Evolutionary conservation across 176 grass and related monocot genomes (phyloP).

Genomic region (Cenchrus americanus): DNA sequence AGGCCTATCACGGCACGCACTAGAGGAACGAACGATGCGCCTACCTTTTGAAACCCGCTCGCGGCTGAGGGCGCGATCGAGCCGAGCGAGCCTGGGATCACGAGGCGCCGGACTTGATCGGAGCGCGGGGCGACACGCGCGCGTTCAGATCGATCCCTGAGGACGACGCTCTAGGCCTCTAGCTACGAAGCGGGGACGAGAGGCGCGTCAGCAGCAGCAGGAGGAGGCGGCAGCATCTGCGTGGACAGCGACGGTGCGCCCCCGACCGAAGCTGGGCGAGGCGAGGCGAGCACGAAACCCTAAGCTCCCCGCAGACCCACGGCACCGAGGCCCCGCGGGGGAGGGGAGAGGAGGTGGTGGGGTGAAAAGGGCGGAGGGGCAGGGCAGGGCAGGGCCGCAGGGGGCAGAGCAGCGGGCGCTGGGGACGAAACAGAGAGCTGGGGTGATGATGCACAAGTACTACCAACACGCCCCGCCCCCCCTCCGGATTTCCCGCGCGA

Average conservation of each 20-base stretch:
- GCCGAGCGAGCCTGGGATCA: neutral
- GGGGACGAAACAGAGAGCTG: slow-evolving; percentile 29
- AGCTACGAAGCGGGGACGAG: neutral
- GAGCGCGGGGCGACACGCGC: neutral
- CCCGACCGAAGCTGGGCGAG: neutral
- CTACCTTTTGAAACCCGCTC: slow-evolving; percentile 37
- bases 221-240: neutral
- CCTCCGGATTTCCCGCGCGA: slow-evolving; percentile 64
- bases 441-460: slow-evolving; percentile 23
- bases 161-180: neutral
- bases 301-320: neutral
- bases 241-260: slow-evolving; percentile 14
- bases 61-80: neutral
- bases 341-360: neutral
- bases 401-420: slow-evolving; percentile 16
- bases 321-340: neutral
- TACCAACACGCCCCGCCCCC: neutral
- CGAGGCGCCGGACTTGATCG: neutral
- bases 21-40: neutral
- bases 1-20: neutral
- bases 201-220: neutral
- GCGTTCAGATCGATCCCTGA: slow-evolving; percentile 26
- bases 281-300: slow-evolving; percentile 48
- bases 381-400: neutral
- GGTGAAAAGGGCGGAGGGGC: neutral